Base-by-base conservation (phyloP, 2,329 filamentous ascomycete species). In the Penicillium expansum region DNA sequence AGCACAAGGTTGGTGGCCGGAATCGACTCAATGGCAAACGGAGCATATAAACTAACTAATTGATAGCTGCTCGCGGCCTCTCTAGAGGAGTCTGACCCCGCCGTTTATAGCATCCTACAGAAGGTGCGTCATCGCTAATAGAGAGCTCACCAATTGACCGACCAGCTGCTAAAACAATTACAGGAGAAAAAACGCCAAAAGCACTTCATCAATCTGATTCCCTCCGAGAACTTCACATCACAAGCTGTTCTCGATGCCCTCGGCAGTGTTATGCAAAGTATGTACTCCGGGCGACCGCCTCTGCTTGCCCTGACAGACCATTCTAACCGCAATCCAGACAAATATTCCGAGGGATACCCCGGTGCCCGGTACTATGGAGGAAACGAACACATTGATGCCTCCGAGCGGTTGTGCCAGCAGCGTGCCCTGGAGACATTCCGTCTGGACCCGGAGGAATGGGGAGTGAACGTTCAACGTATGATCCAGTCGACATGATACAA, bases 341-440 rank as follows among this genome's bases (percentile, higher is more conserved):
- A 99, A 76, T 99, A 99, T 79, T 97, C 94, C 0, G 94, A 99
- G 77, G 94, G 94, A 50, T 99, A 99, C 70, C 94, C 93, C 32
- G 94, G 94, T 55, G 93, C 93, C 59, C 84, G 93, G 72, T 97
- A 97, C 80, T 97, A 97, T 72, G 93, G 93, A 52, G 93, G 93
- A 63, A 97, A 97, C 75, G 90, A 97, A 77, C 92, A 92, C 76
- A 97, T 97, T 70, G 93, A 97, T 71, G 85, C 91, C 70, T 86
- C 93, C 6, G 93, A 97, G 79, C 82, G 88, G 45, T 81, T 96
- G 47, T 97, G 93, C 77, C 94, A 97, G 79, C 83, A 91, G 73
- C 87, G 93, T 69, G 94, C 94, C 18, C 81, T 97, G 13, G 86
- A 96, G 77, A 86, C 93, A 0, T 97, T 96, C 75, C 86, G 88